Evolutionary conservation across 2,329 filamentous ascomycete genomes (phyloP).

Genomic region (Aspergillus ochraceoroseus): DNA sequence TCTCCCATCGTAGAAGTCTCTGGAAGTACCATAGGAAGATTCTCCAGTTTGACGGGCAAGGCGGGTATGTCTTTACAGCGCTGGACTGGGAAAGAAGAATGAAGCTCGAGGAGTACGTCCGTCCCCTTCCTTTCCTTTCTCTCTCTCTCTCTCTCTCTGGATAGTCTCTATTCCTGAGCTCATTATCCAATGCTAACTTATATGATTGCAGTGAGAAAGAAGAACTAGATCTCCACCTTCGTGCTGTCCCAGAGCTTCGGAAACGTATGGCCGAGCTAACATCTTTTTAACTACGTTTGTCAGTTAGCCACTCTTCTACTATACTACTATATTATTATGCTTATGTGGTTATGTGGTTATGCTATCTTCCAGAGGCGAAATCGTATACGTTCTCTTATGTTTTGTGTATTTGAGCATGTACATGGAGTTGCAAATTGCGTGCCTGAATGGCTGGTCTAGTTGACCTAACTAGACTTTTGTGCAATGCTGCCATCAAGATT

Average conservation of each 20-base stretch:
- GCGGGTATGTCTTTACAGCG: constrained; percentile 80
- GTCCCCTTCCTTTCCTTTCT: constrained; percentile 1
- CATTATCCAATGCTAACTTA: constrained; percentile 19
- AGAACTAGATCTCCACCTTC: constrained; percentile 77
- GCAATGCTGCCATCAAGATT: too few relatives aligned
- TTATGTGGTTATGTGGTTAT: too few relatives aligned
- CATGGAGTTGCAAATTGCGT: too few relatives aligned
- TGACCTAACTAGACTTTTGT: too few relatives aligned
- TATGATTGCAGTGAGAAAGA: constrained; percentile 66
- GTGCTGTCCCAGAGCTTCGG: constrained; percentile 84
- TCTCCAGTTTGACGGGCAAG: constrained; percentile 93
- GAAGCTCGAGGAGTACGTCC: constrained; percentile 71
- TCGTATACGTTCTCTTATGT: too few relatives aligned
- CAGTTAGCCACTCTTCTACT: too few relatives aligned
- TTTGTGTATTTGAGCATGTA: too few relatives aligned
- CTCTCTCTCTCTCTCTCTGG: background rate
- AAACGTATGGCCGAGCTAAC: constrained; percentile 76
- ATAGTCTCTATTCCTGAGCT: too few relatives aligned
- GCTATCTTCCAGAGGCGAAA: too few relatives aligned
- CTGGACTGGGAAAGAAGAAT: constrained; percentile 83
- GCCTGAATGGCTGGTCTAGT: too few relatives aligned
- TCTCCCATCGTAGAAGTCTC: constrained; percentile 80
- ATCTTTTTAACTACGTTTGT: constrained; percentile 32
- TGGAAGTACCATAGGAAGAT: constrained; percentile 97
- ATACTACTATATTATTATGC: too few relatives aligned